Evolutionary conservation across 202 grass and related monocot genomes (phyloP), one percentile per base, ranked within the genome.

Genomic region (Zizania palustris): DNA sequence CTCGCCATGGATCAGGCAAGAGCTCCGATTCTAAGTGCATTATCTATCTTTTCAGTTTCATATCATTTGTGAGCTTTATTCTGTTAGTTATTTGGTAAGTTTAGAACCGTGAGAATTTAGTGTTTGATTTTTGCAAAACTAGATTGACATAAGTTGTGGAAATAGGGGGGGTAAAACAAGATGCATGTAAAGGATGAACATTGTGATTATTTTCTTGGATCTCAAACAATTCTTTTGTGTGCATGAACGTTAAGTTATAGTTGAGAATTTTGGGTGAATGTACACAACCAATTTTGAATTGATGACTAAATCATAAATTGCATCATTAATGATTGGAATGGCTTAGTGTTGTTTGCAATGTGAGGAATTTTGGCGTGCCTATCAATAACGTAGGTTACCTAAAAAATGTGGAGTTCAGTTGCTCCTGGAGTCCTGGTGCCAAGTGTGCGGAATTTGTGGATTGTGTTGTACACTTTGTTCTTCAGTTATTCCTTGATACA

Each of bases 221-320:
- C 6, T 49, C 28, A 59, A 58, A 66, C 15, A 66, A 12, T 16
- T 65, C 41, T 1, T 75, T 50, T 3, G 37, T 14, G 44, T 62
- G 22, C 20, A 76, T 83, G 44, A 49, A 51, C 55, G 7, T 39
- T 37, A 58, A 12, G 80, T 58, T 19, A 9, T 37, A 59, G 15
- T 13, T 39, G 20, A 67, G 34, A 48, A 49, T 59, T 60, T 15
- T 7, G 2, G 45, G 9, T 51, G 2, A 22, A 40, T 64, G 16
- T 49, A 9, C 15, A 57, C 13, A 49, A 58, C 20, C 2, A 54
- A 9, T 54, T 8, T 54, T 54, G 51, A 54, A 51, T 46, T 39
- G 33, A 74, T 22, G 20, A 19, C 35, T 68, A 7, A 3, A 37
- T 40, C 4, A 6, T 45, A 48, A n/a, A n/a, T n/a, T n/a, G n/a